Evolutionary conservation across 257 asterid species (phyloP).

Genomic region (Scutellaria minor): DNA sequence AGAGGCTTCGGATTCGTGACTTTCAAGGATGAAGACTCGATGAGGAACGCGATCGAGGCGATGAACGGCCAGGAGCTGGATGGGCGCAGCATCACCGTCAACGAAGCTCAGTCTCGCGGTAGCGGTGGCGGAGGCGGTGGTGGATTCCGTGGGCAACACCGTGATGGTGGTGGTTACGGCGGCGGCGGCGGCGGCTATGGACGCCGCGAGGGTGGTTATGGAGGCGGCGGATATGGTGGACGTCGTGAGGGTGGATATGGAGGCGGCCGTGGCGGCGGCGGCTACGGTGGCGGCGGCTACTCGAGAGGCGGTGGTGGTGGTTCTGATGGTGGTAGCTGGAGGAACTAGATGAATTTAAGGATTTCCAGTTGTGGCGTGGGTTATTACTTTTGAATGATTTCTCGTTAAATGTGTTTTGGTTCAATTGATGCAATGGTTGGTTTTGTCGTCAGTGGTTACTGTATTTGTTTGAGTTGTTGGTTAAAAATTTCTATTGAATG

Average conservation of each 20-base stretch:
- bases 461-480: background rate
- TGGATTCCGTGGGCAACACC: conserved; percentile 42
- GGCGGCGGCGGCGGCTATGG: conserved; percentile 45
- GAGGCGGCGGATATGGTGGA: conserved; percentile 36
- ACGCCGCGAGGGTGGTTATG: conserved; percentile 35
- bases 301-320: conserved; percentile 30
- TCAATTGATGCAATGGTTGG: conserved; percentile 13
- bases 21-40: conserved; percentile 67
- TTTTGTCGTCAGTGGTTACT: conserved; percentile 6
- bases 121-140: conserved; percentile 55
- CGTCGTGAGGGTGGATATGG: conserved; percentile 33
- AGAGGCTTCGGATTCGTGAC: conserved; percentile 95
- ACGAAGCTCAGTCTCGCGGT: conserved; percentile 85
- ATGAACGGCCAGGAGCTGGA: conserved; percentile 88
- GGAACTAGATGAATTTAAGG: conserved; percentile 15
- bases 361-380: background rate
- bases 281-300: conserved; percentile 24
- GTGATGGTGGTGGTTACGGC: conserved; percentile 38
- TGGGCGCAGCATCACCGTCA: conserved; percentile 83
- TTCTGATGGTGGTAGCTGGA: conserved; percentile 46
- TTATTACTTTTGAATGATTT: background rate
- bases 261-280: conserved; percentile 26
- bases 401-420: background rate
- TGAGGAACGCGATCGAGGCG: conserved; percentile 74
- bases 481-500: conserved; percentile 27